Percentiles rank a stretch among this genome's conserved stretches.
Conservation (phyloP, 2,329 filamentous ascomycete species). For the Penicillium sp. region DNA sequence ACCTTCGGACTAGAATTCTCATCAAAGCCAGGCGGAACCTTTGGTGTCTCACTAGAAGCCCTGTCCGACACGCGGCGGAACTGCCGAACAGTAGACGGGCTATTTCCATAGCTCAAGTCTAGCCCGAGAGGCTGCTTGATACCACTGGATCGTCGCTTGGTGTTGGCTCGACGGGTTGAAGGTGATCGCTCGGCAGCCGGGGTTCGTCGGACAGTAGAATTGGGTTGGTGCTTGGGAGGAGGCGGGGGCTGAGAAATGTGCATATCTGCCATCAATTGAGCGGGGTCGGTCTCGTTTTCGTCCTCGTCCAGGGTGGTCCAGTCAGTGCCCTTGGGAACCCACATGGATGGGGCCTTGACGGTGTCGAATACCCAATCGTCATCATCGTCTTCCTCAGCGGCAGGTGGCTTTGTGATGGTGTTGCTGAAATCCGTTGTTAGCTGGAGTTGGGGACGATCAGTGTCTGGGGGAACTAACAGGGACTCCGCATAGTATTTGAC, state of each 20-base stretch:
- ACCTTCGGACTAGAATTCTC: constrained; percentile 43
- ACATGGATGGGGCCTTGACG: constrained; percentile 66
- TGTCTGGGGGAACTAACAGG: constrained; percentile 51
- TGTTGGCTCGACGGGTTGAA: constrained; percentile 38
- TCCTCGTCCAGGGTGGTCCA: constrained; percentile 37
- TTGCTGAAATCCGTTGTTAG: constrained; percentile 46
- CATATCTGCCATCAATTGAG: constrained; percentile 42
- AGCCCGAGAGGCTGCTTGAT: constrained; percentile 78
- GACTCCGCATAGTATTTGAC: constrained; percentile 93
- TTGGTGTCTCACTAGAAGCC: constrained; percentile 40
- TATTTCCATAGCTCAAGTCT: constrained; percentile 91
- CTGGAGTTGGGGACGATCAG: neutral
- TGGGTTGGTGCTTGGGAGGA: constrained; percentile 54
- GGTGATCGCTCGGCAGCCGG: constrained; percentile 49
- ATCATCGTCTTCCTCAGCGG: constrained; percentile 61
- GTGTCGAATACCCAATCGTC: constrained; percentile 98
- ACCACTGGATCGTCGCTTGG: constrained; percentile 47
- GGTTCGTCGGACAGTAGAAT: constrained; percentile 53
- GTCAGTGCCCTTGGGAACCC: constrained; percentile 56
- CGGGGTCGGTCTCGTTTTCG: constrained; percentile 24
- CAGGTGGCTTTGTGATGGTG: constrained; percentile 53
- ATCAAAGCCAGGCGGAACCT: constrained; percentile 32
- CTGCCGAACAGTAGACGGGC: constrained; percentile 83
- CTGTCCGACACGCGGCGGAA: constrained; percentile 83
- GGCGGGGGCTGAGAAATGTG: constrained; percentile 46